Evolutionary conservation across 306 rosid genomes (phyloP).

Genomic region (Neltuma alba): DNA sequence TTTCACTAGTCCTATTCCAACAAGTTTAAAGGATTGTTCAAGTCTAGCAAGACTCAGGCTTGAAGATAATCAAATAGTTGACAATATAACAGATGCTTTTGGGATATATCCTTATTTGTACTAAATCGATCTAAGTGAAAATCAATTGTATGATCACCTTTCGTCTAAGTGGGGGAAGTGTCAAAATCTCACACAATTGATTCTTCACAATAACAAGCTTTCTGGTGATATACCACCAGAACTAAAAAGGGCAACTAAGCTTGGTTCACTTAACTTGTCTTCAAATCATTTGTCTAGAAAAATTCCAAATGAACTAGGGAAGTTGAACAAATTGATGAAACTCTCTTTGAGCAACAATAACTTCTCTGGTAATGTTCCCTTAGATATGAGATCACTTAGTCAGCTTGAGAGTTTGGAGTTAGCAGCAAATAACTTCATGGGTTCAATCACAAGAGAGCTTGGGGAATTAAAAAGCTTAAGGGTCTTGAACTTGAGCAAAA

Average conservation of each 20-base stretch:
- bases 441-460: too few relatives aligned
- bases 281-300: constrained; percentile 33
- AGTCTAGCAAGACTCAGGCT: not conserved
- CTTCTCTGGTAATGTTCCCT: too few relatives aligned
- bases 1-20: not conserved
- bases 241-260: constrained; percentile 21
- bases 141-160: not conserved
- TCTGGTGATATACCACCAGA: not conserved
- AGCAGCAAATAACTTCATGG: too few relatives aligned
- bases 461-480: too few relatives aligned
- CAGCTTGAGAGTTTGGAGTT: too few relatives aligned
- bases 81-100: not conserved
- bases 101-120: not conserved
- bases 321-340: too few relatives aligned
- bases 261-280: constrained; percentile 31
- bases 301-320: too few relatives aligned
- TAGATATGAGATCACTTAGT: too few relatives aligned
- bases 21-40: not conserved
- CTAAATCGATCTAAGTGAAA: not conserved
- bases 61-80: not conserved
- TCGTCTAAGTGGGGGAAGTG: not conserved
- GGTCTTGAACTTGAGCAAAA: too few relatives aligned
- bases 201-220: not conserved
- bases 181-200: not conserved
- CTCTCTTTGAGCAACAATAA: too few relatives aligned